Evolutionary conservation across 2,329 filamentous ascomycete genomes (phyloP).

Genomic region (Gaeumannomyces tritici): DNA sequence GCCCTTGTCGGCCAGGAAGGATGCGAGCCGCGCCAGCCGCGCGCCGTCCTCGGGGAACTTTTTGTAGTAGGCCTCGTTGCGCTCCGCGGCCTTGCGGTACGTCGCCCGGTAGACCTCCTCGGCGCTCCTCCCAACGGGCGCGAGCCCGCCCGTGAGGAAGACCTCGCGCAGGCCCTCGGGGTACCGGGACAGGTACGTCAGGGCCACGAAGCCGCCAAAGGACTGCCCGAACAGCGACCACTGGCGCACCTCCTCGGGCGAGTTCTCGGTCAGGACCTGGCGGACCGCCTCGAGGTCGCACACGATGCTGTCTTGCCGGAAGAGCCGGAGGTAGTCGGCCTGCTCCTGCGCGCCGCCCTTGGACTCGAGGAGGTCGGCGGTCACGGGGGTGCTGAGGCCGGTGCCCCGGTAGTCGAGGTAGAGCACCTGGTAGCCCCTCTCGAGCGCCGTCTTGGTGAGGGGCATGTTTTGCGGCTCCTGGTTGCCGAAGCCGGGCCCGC

Average conservation of each 20-base stretch:
- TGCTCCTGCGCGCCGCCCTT: slow-evolving; percentile 56
- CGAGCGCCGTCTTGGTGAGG: slow-evolving; percentile 61
- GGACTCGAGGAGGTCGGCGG: slow-evolving; percentile 58
- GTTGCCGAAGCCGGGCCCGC: slow-evolving; percentile 76
- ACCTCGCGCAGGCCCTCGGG: slow-evolving; percentile 71
- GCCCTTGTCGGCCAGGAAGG: slow-evolving; percentile 51
- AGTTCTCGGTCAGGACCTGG: slow-evolving; percentile 59
- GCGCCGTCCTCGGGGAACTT: slow-evolving; percentile 78
- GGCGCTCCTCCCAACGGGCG: slow-evolving; percentile 61
- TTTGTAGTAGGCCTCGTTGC: slow-evolving; percentile 70
- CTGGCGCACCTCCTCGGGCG: slow-evolving; percentile 53
- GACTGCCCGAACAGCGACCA: slow-evolving; percentile 88
- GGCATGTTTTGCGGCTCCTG: slow-evolving; percentile 62
- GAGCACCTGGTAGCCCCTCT: slow-evolving; percentile 75
- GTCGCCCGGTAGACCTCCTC: slow-evolving; percentile 68
- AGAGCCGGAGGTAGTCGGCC: slow-evolving; percentile 71
- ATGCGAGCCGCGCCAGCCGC: slow-evolving; percentile 55
- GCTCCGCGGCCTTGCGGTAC: slow-evolving; percentile 57
- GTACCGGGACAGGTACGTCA: slow-evolving; percentile 76
- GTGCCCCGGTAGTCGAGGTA: slow-evolving; percentile 89
- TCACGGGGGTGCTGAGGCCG: slow-evolving; percentile 73
- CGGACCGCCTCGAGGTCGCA: slow-evolving; percentile 82
- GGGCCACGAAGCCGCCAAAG: slow-evolving; percentile 79
- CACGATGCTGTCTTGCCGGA: slow-evolving; percentile 86
- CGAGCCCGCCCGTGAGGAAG: slow-evolving; percentile 77